A percentile compares a stretch with the other conserved stretches of the same genome.
Conservation (phyloP, 2,329 filamentous ascomycete genomes). For the Colletotrichum tropicale region DNA sequence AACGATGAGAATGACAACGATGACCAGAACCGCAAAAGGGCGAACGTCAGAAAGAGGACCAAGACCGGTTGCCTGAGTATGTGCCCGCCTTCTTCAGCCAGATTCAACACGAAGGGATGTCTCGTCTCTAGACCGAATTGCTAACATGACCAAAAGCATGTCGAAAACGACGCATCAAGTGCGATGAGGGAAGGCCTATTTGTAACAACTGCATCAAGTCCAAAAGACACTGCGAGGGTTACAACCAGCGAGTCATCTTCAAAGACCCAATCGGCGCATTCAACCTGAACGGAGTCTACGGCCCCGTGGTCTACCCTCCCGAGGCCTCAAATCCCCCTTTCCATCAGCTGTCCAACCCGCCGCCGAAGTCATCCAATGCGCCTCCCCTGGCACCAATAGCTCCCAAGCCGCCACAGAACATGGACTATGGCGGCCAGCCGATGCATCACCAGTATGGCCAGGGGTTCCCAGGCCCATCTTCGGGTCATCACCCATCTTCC, state of each 20-base stretch:
- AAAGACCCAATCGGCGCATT: constrained; percentile 72
- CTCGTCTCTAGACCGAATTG: not conserved
- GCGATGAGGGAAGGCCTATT: constrained; percentile 84
- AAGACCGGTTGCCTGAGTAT: constrained; percentile 92
- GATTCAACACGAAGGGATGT: not conserved
- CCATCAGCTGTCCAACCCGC: constrained; percentile 46
- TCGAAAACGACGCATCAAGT: constrained; percentile 94
- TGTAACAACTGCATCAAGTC: constrained; percentile 89
- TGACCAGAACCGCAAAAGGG: constrained; percentile 50
- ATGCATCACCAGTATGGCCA: constrained; percentile 31
- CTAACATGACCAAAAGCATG: constrained; percentile 65
- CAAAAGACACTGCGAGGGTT: constrained; percentile 83
- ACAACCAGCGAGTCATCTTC: constrained; percentile 81
- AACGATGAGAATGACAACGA: constrained; percentile 40
- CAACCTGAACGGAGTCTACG: constrained; percentile 48
- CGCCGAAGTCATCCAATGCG: constrained; percentile 42
- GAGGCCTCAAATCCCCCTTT: constrained; percentile 50
- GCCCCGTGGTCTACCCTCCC: constrained; percentile 48
- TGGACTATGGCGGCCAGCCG: constrained; percentile 36
- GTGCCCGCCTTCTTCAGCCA: constrained; percentile 34
- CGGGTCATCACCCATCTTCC: constrained; percentile 5
- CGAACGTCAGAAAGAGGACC: constrained; percentile 70
- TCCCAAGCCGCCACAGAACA: constrained; percentile 50
- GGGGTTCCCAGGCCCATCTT: constrained; percentile 29
- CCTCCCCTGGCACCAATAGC: constrained; percentile 51